Base-by-base conservation (phyloP, 2,329 filamentous ascomycete species). In the Lojkania enalia region DNA sequence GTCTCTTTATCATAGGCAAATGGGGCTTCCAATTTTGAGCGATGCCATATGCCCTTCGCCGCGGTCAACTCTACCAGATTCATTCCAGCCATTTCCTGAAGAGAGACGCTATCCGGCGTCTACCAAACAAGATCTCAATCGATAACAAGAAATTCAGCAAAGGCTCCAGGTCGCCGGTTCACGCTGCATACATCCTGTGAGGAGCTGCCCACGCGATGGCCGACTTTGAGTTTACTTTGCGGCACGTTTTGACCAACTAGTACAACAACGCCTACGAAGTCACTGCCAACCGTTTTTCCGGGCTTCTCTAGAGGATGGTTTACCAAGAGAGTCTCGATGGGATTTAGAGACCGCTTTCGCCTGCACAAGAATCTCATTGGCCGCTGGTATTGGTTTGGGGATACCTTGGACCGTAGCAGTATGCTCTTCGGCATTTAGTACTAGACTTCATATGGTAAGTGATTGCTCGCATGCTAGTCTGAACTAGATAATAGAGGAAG, bases 131-230 rank as follows among this genome's bases (percentile, higher is more conserved):
- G 58, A 29, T 75, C 72, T 29, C 57, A 63, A 1, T 63, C 58
- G 0, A 61, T 44, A 0, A 44, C 53, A 7, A 74, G 44, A 36
- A 69, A 74, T 41, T 77, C 73, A 1, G 74, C 68, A 50, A 77
- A 78, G 0, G 74, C 73, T 5, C 74, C 75, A 0, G 74, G 71
- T 0, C 71, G 66, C 3, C 71, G 63, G 39, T 76, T 76, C 5
- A 61, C 55, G 11, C 67, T 71, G 42, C 67, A 71, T 1, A 72
- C 74, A 13, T 73, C 74, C 45, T 76, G 73, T 0, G 74, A 56
- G 29, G 75, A 75, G 0, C 73, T 72, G 1, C 72, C 61, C 0
- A 76, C 71, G 3, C 64, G 58, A 2, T 60, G 32, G 3, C 71
- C 73, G 2, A 43, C 6, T 7, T 48, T 30, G 2, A 64, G 32